Evolutionary conservation across 2,329 filamentous ascomycete species (phyloP).

Genomic region (Alternaria incomplexa): DNA sequence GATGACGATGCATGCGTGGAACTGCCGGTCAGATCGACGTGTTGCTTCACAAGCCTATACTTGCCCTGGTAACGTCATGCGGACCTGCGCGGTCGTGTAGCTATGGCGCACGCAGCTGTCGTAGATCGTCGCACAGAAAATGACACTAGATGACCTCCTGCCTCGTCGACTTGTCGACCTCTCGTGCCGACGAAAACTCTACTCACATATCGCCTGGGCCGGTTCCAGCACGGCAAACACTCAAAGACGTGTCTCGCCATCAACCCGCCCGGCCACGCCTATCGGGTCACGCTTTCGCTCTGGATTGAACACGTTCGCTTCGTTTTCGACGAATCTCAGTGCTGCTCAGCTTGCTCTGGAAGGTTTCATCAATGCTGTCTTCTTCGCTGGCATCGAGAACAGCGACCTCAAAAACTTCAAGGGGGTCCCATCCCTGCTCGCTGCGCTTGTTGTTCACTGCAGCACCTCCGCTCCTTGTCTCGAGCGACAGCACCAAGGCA

Average conservation of each 20-base stretch:
- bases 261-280: neutral
- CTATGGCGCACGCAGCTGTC: slow-evolving; percentile 22
- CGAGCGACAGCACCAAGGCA: slow-evolving; percentile 83
- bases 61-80: slow-evolving; percentile 29
- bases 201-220: slow-evolving; percentile 18
- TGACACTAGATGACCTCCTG: slow-evolving; percentile 15
- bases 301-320: slow-evolving; percentile 34
- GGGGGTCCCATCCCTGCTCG: slow-evolving; percentile 74
- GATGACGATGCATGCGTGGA: slow-evolving; percentile 11
- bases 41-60: slow-evolving; percentile 18
- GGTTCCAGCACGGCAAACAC: slow-evolving; percentile 8
- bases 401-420: slow-evolving; percentile 88
- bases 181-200: slow-evolving; percentile 9
- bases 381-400: slow-evolving; percentile 75
- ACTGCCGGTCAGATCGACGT: slow-evolving; percentile 12
- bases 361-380: slow-evolving; percentile 61
- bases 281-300: slow-evolving; percentile 28
- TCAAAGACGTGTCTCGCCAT: slow-evolving; percentile 9
- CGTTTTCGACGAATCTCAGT: slow-evolving; percentile 71
- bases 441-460: slow-evolving; percentile 84
- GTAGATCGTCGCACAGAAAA: slow-evolving; percentile 35
- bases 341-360: slow-evolving; percentile 88
- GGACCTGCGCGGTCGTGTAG: slow-evolving; percentile 29
- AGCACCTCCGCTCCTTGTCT: slow-evolving; percentile 82
- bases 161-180: slow-evolving; percentile 18